Conservation (phyloP, 2,329 filamentous ascomycete genomes). For the Penicillium sp. region DNA sequence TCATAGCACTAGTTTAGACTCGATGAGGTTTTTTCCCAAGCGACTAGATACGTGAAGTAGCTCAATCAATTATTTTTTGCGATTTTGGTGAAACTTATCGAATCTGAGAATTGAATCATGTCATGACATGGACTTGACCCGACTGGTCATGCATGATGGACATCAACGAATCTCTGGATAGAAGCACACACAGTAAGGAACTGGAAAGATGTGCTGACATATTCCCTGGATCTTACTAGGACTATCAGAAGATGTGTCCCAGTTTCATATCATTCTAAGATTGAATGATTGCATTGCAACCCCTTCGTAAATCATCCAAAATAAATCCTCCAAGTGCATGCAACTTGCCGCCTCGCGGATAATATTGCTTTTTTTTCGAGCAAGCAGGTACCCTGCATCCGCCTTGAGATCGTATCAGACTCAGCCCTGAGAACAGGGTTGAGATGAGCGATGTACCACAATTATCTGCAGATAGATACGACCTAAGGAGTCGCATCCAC, state of each 20-base stretch:
- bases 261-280: not conserved
- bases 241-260: not conserved
- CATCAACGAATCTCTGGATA: too few relatives aligned
- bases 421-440: not conserved
- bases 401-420: not conserved
- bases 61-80: not conserved
- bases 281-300: not conserved
- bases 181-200: too few relatives aligned
- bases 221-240: too few relatives aligned
- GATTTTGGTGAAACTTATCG: not conserved
- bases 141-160: too few relatives aligned
- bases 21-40: not conserved
- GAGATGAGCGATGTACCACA: not conserved
- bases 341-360: conserved; percentile 1
- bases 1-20: not conserved
- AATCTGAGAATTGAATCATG: not conserved
- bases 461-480: not conserved
- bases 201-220: too few relatives aligned
- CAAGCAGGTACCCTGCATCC: not conserved
- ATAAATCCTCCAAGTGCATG: not conserved
- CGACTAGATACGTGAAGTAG: not conserved
- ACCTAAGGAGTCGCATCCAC: not conserved
- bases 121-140: too few relatives aligned
- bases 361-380: conserved; percentile 5
- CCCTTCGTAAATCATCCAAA: not conserved